Conservation (phyloP, 495 filamentous ascomycete species). For the Aspergillus coremiiformis region DNA sequence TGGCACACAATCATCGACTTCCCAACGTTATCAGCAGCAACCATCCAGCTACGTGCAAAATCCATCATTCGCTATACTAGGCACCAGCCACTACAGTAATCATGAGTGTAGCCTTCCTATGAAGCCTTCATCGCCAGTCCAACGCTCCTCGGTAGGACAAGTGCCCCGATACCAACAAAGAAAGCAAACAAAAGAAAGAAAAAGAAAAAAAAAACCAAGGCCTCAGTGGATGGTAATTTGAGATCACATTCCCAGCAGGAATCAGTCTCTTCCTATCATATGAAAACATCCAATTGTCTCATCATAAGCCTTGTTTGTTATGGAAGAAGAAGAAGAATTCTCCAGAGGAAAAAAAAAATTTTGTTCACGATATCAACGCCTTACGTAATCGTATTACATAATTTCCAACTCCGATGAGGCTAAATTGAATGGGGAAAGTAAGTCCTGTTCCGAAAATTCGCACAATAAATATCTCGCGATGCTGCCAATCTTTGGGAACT, state of each 20-base stretch:
- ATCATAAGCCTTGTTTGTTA: constrained; percentile 45
- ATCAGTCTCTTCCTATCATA: constrained; percentile 62
- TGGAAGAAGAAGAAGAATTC: constrained; percentile 7
- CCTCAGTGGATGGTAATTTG: constrained; percentile 39
- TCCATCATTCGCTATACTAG: neutral
- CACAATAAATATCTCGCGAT: constrained; percentile 22
- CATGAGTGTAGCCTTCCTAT: neutral
- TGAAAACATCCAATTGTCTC: constrained; percentile 40
- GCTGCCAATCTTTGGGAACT: constrained; percentile 10
- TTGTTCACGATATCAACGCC: neutral
- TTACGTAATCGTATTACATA: neutral
- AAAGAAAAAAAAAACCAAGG: constrained; percentile 18
- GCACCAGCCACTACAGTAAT: neutral
- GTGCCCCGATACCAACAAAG: constrained; percentile 1
- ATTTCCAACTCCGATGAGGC: neutral
- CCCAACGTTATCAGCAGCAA: too few relatives aligned
- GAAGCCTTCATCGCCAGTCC: neutral
- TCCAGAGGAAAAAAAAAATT: constrained; percentile 3
- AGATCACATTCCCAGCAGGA: constrained; percentile 46
- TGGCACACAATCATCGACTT: neutral
- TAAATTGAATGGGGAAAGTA: neutral
- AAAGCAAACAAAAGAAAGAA: neutral
- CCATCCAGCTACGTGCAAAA: too few relatives aligned
- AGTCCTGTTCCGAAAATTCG: neutral
- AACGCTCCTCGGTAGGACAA: neutral